phyloP scores from a whole-genome alignment of 2,329 filamentous ascomycete species.

The Fusarium austroafricanum region DNA sequence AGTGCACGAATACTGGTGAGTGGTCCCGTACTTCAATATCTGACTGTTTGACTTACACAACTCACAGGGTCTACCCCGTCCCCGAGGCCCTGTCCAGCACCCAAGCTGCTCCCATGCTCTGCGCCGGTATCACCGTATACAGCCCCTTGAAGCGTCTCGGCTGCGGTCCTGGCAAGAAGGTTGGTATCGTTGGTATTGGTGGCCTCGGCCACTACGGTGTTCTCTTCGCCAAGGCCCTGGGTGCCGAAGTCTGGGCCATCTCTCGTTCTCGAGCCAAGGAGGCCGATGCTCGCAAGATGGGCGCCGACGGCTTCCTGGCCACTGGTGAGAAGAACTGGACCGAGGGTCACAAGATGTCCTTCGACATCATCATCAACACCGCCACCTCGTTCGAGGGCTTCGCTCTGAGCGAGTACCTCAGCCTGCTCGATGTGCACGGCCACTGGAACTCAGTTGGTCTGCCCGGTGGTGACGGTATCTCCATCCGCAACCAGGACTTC shows the following conservation, averaged over 20 bases:
- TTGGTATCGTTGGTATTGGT: constrained; percentile 78
- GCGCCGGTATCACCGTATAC: constrained; percentile 84
- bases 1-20: constrained; percentile 58
- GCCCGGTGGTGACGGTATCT: constrained; percentile 79
- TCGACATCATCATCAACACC: constrained; percentile 82
- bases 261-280: constrained; percentile 71
- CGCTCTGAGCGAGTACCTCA: constrained; percentile 77
- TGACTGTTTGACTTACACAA: constrained; percentile 9
- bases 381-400: constrained; percentile 76
- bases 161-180: constrained; percentile 80
- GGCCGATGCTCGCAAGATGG: constrained; percentile 68
- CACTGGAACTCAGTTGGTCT: constrained; percentile 84
- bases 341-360: constrained; percentile 68
- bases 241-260: constrained; percentile 71
- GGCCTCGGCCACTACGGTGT: constrained; percentile 79
- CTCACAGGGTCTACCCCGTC: constrained; percentile 73
- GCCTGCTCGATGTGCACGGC: constrained; percentile 83
- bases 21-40: constrained; percentile 35
- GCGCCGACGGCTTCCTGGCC: constrained; percentile 70
- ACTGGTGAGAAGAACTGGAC: constrained; percentile 69
- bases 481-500: constrained; percentile 79
- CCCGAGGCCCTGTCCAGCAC: constrained; percentile 74
- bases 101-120: constrained; percentile 83
- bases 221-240: constrained; percentile 75
- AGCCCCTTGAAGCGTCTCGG: constrained; percentile 82